A percentile compares a stretch with the other conserved stretches of the same genome.
phyloP scores from a whole-genome alignment of 2,329 filamentous ascomycete genomes.

The Penicillium janthinellum region DNA sequence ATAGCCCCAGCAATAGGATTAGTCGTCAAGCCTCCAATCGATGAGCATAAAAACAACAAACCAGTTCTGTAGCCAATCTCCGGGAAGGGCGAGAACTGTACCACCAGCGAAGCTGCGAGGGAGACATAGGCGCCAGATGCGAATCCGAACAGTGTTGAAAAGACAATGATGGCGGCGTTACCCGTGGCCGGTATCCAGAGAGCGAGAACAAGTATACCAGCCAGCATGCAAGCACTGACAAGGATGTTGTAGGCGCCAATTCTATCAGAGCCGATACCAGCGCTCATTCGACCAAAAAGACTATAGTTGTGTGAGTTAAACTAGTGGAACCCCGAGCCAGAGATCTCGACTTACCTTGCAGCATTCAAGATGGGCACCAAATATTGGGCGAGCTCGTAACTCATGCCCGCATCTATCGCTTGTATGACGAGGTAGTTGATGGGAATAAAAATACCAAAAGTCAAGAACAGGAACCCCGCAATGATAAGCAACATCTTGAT shows the following conservation, averaged over 20 bases:
- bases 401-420: slow-evolving; percentile 22
- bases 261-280: slow-evolving; percentile 18
- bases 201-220: slow-evolving; percentile 19
- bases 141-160: slow-evolving; percentile 66
- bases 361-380: slow-evolving; percentile 26
- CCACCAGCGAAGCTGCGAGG: slow-evolving; percentile 57
- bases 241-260: slow-evolving; percentile 24
- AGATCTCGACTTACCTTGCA: slow-evolving; percentile 9
- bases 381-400: slow-evolving; percentile 18
- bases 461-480: slow-evolving; percentile 28
- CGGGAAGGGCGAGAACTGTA: slow-evolving; percentile 67
- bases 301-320: slow-evolving; percentile 6
- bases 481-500: slow-evolving; percentile 20
- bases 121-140: slow-evolving; percentile 64
- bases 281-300: slow-evolving; percentile 23
- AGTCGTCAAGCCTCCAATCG: slow-evolving; percentile 65
- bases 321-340: not conserved
- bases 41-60: slow-evolving; percentile 59
- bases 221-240: slow-evolving; percentile 7
- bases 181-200: slow-evolving; percentile 38
- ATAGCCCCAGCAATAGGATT: slow-evolving; percentile 68
- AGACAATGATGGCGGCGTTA: slow-evolving; percentile 62
- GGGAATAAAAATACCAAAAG: slow-evolving; percentile 34
- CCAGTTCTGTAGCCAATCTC: slow-evolving; percentile 69
- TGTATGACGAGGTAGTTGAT: slow-evolving; percentile 25